Evolutionary conservation across 2,329 filamentous ascomycete species (phyloP).

Genomic region (Arthroderma sp.): DNA sequence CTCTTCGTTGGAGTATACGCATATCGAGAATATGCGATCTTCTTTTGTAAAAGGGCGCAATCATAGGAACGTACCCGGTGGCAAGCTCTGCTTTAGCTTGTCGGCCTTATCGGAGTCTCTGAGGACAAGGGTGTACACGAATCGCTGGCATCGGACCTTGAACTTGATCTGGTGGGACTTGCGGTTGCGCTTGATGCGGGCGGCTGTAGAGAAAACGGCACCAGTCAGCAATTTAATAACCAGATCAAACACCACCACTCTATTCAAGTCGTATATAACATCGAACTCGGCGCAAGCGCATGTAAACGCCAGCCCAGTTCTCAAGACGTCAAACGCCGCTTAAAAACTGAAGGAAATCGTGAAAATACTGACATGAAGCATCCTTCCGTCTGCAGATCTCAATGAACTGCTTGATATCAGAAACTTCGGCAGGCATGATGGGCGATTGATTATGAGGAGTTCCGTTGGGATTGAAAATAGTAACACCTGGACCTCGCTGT

Average conservation of each 20-base stretch:
- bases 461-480: too few relatives aligned
- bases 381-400: conserved; percentile 99
- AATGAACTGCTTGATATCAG: conserved; percentile 99
- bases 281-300: neutral
- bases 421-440: conserved; percentile 97
- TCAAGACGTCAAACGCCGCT: neutral
- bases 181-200: conserved; percentile 92
- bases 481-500: conserved; percentile 11
- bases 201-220: conserved; percentile 40
- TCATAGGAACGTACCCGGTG: conserved; percentile 64
- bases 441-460: conserved; percentile 3
- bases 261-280: too few relatives aligned
- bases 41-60: neutral
- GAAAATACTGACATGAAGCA: conserved; percentile 74
- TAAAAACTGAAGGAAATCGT: neutral
- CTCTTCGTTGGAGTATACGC: neutral
- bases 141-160: conserved; percentile 97
- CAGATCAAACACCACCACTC: neutral
- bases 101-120: conserved; percentile 99
- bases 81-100: conserved; percentile 98
- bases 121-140: conserved; percentile 96
- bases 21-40: neutral
- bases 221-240: conserved; percentile 7
- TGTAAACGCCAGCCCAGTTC: neutral
- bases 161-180: conserved; percentile 93